Base-by-base conservation (phyloP, 352 stramenopile species). In the Phytopythium sindhum region DNA sequence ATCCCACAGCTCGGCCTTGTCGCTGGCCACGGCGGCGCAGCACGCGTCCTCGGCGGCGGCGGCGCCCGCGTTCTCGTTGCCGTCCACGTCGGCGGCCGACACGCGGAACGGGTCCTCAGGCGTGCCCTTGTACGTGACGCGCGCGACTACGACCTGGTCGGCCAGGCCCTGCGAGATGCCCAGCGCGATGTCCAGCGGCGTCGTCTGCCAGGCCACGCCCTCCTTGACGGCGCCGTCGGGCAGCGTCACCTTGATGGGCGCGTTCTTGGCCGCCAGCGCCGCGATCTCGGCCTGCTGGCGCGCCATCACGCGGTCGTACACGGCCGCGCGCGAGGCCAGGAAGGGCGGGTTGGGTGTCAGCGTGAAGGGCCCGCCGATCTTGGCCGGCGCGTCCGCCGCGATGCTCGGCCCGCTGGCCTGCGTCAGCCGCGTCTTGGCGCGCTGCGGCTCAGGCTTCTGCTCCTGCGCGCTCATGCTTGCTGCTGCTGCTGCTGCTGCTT, bases 211-310 rank as follows among this genome's bases (percentile, higher is more conserved):
- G 21, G 90, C 91, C 12, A 90, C 60, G 39, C 96, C 97, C 24
- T 97, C 81, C 76, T 97, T 95, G 29, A 96, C 72, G 5, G 78
- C 96, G 44, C 97, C 98, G 77, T 99, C 97, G 1, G 98, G 98
- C 53, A 99, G 84, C 41, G 96, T 99, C 64, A 99, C 93, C 45
- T 78, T 88, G 70, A 99, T 99, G 55, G 88, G 72, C 51, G 88
- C 84, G 45, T 90, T 81, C 28, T 88, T 84, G 65, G 98, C 98
- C 11, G 73, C 74, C 55, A 90, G 67, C 39, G 89, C 73, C 64
- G 81, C 80, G 53, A 96, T 77, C 65, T 88, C 65, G 57, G 83
- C 72, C 67, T 84, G 75, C 71, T 95, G 86, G 56, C 41, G 62
- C 21, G 72, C 78, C 74, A 93, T 93, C 31, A 96, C 70, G 64